Evolutionary conservation across 2,329 filamentous ascomycete species (phyloP).

Genomic region (Penicillium janthinellum): DNA sequence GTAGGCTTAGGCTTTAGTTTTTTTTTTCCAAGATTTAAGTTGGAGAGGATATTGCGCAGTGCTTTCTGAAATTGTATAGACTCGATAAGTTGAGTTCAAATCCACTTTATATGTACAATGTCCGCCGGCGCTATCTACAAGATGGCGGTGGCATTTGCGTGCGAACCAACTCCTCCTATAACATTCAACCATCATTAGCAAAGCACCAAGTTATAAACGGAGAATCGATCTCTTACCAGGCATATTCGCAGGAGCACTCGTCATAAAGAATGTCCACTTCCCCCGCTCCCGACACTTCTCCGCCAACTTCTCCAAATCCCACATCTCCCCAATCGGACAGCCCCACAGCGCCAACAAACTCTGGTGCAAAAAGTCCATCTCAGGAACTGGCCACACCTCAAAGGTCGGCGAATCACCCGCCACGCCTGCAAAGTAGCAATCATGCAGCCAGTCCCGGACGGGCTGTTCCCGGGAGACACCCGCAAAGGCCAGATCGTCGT

Average conservation of each 20-base stretch:
- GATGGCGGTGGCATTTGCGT: constrained; percentile 39
- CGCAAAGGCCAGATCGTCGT: constrained; percentile 49
- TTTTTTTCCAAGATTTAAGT: too few relatives aligned
- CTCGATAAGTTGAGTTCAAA: not conserved
- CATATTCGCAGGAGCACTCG: constrained; percentile 46
- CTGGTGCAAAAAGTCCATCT: constrained; percentile 42
- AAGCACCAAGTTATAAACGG: not conserved
- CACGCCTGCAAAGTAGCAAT: constrained; percentile 67
- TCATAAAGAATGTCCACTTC: constrained; percentile 47
- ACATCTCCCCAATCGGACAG: constrained; percentile 50
- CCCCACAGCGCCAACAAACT: constrained; percentile 48
- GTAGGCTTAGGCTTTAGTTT: too few relatives aligned
- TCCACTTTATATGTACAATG: not conserved
- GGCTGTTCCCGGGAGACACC: constrained; percentile 57
- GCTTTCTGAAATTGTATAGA: not conserved
- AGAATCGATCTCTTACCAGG: constrained; percentile 33
- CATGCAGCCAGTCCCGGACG: constrained; percentile 67
- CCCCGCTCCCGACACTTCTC: constrained; percentile 38
- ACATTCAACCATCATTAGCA: constrained; percentile 3
- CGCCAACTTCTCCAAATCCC: constrained; percentile 45
- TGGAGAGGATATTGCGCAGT: not conserved
- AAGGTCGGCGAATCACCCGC: constrained; percentile 65
- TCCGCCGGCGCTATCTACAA: constrained; percentile 19
- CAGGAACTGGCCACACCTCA: constrained; percentile 61
- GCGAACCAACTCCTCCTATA: constrained; percentile 36